phyloP scores from a whole-genome alignment of 257 asterid genomes.

The Solanum peruvianum region DNA sequence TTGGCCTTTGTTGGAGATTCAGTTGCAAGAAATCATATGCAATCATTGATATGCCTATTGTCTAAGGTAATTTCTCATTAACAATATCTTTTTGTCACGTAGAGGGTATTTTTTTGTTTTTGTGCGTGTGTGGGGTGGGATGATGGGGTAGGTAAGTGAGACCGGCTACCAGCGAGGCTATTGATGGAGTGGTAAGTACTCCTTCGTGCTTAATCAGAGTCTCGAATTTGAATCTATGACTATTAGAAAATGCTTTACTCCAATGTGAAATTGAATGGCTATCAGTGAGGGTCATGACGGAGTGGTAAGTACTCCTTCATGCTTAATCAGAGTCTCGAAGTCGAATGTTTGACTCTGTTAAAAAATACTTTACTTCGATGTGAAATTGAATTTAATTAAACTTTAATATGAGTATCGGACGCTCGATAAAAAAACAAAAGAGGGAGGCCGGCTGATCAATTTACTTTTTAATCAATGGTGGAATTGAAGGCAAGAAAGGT shows the following conservation, averaged over 20 bases:
- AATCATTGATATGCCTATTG: conserved; percentile 71
- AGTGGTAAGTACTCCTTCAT: too few species aligned
- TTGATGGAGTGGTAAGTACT: background rate
- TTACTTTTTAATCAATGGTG: background rate
- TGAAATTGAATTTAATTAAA: too few species aligned
- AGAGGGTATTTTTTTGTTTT: background rate
- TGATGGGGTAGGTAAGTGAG: background rate
- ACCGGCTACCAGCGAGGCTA: background rate
- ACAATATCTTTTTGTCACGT: background rate
- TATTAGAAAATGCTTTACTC: too few species aligned
- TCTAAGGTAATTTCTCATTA: conserved; percentile 27
- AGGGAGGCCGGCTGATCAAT: background rate
- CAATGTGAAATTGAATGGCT: too few species aligned
- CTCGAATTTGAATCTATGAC: too few species aligned
- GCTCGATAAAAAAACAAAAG: fast-evolving
- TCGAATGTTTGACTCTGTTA: too few species aligned
- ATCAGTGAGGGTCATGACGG: too few species aligned
- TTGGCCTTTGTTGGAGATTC: conserved; percentile 70
- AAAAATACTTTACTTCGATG: too few species aligned
- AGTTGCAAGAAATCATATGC: conserved; percentile 71
- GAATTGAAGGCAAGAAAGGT: too few species aligned
- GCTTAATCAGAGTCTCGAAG: too few species aligned
- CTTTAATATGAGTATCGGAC: background rate
- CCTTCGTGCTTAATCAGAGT: too few species aligned
- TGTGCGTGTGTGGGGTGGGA: background rate